phyloP scores from a whole-genome alignment of 345 rosid genomes.

The Syzygium jambos region DNA sequence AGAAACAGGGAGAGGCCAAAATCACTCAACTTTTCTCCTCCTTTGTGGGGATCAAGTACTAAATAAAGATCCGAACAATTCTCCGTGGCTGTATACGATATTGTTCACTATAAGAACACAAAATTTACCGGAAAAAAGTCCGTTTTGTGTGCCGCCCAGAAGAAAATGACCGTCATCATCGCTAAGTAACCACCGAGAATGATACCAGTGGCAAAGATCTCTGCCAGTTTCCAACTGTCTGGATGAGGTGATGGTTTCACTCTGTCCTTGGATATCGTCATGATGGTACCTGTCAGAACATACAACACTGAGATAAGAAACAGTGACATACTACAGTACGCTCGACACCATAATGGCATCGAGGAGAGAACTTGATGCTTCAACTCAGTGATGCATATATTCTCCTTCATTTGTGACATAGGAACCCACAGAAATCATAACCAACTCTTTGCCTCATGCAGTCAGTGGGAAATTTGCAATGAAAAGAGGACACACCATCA shows the following conservation, averaged over 20 bases:
- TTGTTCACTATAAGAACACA: neutral
- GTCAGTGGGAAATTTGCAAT: neutral
- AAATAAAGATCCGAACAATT: neutral
- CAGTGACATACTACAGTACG: neutral
- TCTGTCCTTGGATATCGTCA: slow-evolving; percentile 4
- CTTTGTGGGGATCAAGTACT: neutral
- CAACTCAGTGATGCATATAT: neutral
- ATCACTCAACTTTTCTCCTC: neutral
- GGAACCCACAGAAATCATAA: neutral
- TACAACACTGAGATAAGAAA: neutral
- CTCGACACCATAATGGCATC: neutral
- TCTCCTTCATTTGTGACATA: neutral
- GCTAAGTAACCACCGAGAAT: neutral
- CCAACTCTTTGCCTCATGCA: neutral
- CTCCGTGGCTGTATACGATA: neutral
- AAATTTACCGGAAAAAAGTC: neutral
- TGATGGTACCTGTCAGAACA: neutral
- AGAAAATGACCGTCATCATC: neutral
- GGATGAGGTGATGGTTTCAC: slow-evolving; percentile 4
- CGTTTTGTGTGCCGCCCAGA: neutral
- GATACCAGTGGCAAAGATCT: neutral
- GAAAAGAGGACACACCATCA: neutral
- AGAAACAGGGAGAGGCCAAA: neutral
- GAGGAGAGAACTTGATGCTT: neutral
- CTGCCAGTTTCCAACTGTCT: slow-evolving; percentile 1